Conservation (phyloP, 345 rosid species). For the Aquilaria yunnanensis region DNA sequence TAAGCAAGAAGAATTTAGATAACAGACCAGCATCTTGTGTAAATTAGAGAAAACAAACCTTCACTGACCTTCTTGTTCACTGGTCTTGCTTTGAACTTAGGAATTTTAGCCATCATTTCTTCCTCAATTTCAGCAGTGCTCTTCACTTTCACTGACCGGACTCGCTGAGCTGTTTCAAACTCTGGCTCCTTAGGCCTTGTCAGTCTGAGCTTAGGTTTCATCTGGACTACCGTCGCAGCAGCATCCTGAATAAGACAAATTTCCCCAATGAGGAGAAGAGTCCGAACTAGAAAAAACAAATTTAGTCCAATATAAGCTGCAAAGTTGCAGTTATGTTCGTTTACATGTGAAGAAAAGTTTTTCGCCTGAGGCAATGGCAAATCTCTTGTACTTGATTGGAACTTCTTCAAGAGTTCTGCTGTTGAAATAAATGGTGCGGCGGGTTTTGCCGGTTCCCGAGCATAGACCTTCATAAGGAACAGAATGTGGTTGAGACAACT, state of each 20-base stretch:
- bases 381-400: constrained; percentile 81
- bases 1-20: neutral
- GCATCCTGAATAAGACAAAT: constrained; percentile 16
- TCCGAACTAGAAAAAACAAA: neutral
- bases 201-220: constrained; percentile 61
- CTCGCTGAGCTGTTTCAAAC: constrained; percentile 81
- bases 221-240: constrained; percentile 29
- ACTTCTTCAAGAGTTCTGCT: constrained; percentile 89
- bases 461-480: constrained; percentile 38
- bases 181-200: constrained; percentile 97
- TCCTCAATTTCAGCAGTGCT: constrained; percentile 96
- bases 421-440: constrained; percentile 52
- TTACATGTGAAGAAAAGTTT: constrained; percentile 38
- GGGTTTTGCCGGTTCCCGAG: constrained; percentile 44
- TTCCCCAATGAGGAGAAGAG: neutral
- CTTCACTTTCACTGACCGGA: constrained; percentile 68
- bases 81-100: constrained; percentile 97
- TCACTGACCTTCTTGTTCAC: constrained; percentile 75
- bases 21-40: neutral
- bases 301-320: neutral
- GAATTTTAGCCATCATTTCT: constrained; percentile 96
- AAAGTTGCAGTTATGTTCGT: neutral
- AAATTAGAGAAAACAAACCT: neutral
- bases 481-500: neutral
- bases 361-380: constrained; percentile 43